Evolutionary conservation across 2,329 filamentous ascomycete species (phyloP).

Genomic region (Aspergillus arachidicola): DNA sequence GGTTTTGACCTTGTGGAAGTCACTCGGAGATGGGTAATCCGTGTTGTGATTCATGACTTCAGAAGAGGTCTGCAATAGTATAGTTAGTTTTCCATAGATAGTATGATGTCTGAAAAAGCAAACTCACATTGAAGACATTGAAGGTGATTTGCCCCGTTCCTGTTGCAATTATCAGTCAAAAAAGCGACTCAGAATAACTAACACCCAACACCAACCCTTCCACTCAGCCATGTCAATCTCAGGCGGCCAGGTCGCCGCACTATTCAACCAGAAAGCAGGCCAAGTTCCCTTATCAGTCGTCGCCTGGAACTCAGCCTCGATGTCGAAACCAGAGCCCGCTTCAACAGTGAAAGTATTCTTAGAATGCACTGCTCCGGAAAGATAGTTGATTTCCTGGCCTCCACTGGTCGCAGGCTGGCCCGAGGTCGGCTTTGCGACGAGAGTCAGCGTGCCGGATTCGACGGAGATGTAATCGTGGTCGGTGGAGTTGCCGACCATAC

Average conservation of each 20-base stretch:
- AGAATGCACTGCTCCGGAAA: constrained; percentile 52
- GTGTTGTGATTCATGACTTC: constrained; percentile 53
- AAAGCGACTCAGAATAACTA: neutral
- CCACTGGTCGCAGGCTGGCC: constrained; percentile 32
- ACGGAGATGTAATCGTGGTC: constrained; percentile 49
- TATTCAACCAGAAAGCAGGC: constrained; percentile 64
- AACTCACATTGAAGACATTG: constrained; percentile 26
- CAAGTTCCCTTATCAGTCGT: constrained; percentile 51
- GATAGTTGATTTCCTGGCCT: constrained; percentile 51
- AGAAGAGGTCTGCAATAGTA: constrained; percentile 38
- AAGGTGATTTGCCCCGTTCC: constrained; percentile 36
- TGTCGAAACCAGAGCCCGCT: constrained; percentile 41
- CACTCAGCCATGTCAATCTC: constrained; percentile 65
- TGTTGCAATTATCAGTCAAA: neutral
- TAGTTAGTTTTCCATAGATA: neutral
- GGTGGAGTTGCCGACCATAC: constrained; percentile 46
- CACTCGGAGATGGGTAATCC: constrained; percentile 48
- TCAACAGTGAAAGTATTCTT: constrained; percentile 46
- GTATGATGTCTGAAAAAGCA: neutral
- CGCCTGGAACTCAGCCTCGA: constrained; percentile 44
- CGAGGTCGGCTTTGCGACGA: constrained; percentile 51
- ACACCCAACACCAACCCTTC: constrained; percentile 48
- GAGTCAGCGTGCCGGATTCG: constrained; percentile 45
- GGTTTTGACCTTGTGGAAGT: constrained; percentile 55
- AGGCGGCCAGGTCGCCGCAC: constrained; percentile 58